phyloP scores from a whole-genome alignment of 2,329 filamentous ascomycete species.

The Amphichorda felina region DNA sequence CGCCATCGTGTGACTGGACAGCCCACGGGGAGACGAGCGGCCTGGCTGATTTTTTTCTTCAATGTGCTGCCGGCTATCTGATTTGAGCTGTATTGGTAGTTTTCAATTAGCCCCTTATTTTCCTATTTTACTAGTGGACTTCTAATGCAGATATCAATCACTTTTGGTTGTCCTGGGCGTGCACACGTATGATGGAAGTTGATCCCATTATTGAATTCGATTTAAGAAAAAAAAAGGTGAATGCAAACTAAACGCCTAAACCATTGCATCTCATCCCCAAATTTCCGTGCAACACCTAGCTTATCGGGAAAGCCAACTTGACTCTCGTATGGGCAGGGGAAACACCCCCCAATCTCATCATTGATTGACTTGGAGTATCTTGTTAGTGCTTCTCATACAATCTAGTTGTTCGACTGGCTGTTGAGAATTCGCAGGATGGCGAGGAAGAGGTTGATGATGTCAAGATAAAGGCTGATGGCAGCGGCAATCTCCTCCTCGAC shows the following conservation, averaged over 20 bases:
- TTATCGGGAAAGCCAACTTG: too few species aligned
- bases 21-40: too few species aligned
- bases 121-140: conserved; percentile 44
- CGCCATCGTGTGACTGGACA: too few species aligned
- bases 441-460: conserved; percentile 95
- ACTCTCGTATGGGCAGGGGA: too few species aligned
- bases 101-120: conserved; percentile 13
- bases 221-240: too few species aligned
- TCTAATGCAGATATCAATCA: conserved; percentile 49
- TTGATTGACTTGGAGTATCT: conserved; percentile 10
- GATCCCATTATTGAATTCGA: too few species aligned
- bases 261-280: too few species aligned
- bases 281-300: too few species aligned
- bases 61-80: neutral
- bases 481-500: conserved; percentile 97
- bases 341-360: too few species aligned
- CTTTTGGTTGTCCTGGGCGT: neutral
- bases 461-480: conserved; percentile 86
- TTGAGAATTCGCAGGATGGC: conserved; percentile 93
- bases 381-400: too few species aligned
- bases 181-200: too few species aligned
- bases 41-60: conserved; percentile 6
- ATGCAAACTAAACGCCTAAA: too few species aligned
- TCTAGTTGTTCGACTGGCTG: conserved; percentile 89
- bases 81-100: conserved; percentile 14